Conservation (phyloP, 2,329 filamentous ascomycete genomes). For the Exophiala sp. region DNA sequence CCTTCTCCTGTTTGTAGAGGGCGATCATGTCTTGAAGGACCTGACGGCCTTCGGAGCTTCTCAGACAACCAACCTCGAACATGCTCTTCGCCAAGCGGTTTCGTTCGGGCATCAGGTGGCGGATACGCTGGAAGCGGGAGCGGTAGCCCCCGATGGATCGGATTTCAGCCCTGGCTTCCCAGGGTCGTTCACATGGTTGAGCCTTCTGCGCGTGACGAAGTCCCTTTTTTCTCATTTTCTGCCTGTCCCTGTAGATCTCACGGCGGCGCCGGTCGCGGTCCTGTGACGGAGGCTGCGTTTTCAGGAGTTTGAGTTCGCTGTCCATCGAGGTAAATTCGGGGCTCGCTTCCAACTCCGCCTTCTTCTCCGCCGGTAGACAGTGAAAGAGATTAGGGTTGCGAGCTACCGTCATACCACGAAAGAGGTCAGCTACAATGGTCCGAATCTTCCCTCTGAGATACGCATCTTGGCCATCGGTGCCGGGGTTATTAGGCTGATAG, state of each 20-base stretch:
- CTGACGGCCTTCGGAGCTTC: conserved; percentile 6
- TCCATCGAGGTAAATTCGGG: too few species aligned
- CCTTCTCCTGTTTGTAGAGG: conserved; percentile 4
- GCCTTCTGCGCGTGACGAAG: conserved; percentile 5
- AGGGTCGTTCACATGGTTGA: not conserved
- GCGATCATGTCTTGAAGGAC: conserved; percentile 9
- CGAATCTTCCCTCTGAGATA: conserved; percentile 8
- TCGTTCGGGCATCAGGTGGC: conserved; percentile 11
- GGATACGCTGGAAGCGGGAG: conserved; percentile 5
- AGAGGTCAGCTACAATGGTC: conserved; percentile 11
- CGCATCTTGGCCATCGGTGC: conserved; percentile 13
- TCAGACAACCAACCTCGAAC: conserved; percentile 6
- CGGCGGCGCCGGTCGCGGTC: conserved; percentile 1
- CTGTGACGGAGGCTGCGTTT: too few species aligned
- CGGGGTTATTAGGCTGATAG: conserved; percentile 14
- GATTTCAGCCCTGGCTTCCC: too few species aligned
- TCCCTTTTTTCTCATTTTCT: conserved; percentile 9
- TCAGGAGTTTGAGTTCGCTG: too few species aligned
- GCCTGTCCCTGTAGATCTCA: conserved; percentile 3
- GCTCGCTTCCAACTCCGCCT: conserved; percentile 3
- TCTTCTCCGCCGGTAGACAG: conserved; percentile 9
- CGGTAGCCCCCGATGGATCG: conserved; percentile 3
- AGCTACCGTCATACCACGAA: conserved; percentile 10
- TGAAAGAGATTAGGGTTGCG: conserved; percentile 13
- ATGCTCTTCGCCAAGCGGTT: conserved; percentile 1